These are phyloP conservation scores for Rhodomyrtus tomentosa DNA, from an alignment of 345 rosid species.

Conservation along the genomic window DNA sequence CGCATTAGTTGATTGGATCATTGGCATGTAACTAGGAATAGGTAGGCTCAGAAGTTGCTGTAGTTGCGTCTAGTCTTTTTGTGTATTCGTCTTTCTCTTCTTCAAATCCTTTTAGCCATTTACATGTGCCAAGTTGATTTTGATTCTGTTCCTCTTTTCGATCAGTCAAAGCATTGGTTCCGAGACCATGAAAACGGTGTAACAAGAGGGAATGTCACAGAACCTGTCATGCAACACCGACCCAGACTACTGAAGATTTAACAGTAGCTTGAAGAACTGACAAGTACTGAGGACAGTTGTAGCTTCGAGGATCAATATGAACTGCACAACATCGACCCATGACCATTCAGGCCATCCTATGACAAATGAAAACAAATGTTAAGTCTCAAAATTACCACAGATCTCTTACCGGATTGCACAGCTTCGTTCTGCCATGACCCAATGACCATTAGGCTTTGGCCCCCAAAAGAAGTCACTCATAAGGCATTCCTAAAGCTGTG, in stretches of 20 bases:
- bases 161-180: background rate
- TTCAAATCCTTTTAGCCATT: background rate
- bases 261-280: background rate
- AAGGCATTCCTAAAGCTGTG: background rate
- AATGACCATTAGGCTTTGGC: background rate
- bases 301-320: background rate
- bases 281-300: background rate
- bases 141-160: background rate
- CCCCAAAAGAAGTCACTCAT: background rate
- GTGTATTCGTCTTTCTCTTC: background rate
- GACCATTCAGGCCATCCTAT: background rate
- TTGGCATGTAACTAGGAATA: background rate
- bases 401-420: background rate
- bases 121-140: background rate
- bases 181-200: background rate
- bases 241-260: background rate
- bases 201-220: background rate
- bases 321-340: background rate
- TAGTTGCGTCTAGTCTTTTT: background rate
- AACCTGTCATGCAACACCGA: background rate
- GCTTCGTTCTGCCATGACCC: background rate
- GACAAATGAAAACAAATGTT: background rate
- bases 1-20: background rate
- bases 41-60: background rate
- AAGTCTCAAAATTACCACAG: background rate